Evolutionary conservation across 2,329 filamentous ascomycete species (phyloP).

Genomic region (Raffaelea ambrosiae): DNA sequence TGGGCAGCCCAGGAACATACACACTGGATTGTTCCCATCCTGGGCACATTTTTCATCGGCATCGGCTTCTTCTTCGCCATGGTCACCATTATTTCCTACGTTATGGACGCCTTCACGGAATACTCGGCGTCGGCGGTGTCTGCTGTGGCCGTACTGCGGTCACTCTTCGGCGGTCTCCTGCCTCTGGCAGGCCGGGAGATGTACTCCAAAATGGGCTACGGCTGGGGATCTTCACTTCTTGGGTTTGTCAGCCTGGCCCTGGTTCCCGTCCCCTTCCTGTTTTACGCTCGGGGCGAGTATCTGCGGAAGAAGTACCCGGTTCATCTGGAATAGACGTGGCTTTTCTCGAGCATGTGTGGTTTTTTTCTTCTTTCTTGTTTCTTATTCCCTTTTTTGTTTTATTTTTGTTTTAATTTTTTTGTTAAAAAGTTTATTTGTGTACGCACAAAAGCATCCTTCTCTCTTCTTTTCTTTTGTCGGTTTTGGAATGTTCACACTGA

Average conservation of each 20-base stretch:
- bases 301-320: not conserved
- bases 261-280: not conserved
- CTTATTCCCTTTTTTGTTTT: not conserved
- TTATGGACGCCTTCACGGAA: constrained; percentile 42
- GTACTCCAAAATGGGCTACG: constrained; percentile 33
- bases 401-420: not conserved
- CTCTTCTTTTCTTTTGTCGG: too few relatives aligned
- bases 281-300: not conserved
- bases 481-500: too few relatives aligned
- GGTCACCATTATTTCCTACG: constrained; percentile 22
- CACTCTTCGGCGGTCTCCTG: constrained; percentile 46
- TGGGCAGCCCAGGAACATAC: constrained; percentile 48
- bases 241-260: not conserved
- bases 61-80: constrained; percentile 6
- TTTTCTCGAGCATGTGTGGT: not conserved
- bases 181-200: constrained; percentile 50
- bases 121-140: constrained; percentile 56
- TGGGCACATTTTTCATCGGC: constrained; percentile 27
- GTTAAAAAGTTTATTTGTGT: too few relatives aligned
- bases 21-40: constrained; percentile 46
- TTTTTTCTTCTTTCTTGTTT: not conserved
- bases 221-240: not conserved
- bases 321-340: not conserved
- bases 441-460: too few relatives aligned
- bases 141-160: constrained; percentile 51